Conservation (phyloP, 768 basidiomycete genomes). For the Boletus patriciae region DNA sequence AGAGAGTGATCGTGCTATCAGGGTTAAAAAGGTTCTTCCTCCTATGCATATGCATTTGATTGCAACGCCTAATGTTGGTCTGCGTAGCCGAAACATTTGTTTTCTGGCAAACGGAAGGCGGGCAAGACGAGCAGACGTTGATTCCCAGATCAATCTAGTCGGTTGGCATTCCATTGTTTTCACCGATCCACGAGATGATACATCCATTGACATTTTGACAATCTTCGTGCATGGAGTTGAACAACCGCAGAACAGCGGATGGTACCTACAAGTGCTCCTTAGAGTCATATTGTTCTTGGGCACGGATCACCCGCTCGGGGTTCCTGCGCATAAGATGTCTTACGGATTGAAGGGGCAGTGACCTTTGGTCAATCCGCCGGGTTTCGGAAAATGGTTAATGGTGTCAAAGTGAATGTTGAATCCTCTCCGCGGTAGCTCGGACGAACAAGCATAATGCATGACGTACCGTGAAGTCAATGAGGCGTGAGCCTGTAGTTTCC, state of each 20-base stretch:
- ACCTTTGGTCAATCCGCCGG: background rate
- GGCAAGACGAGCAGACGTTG: slow-evolving; percentile 82
- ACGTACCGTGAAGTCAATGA: background rate
- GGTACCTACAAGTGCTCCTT: background rate
- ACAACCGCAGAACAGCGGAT: background rate
- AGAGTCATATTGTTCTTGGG: background rate
- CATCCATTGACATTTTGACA: background rate
- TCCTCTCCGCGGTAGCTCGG: background rate
- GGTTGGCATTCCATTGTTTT: slow-evolving; percentile 4
- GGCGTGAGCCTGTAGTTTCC: background rate
- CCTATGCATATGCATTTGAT: background rate
- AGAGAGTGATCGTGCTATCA: slow-evolving; percentile 83
- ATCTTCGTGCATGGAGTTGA: background rate
- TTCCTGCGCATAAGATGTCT: background rate
- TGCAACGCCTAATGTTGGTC: slow-evolving; percentile 5
- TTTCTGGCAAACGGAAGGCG: slow-evolving; percentile 78
- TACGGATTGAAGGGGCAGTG: background rate
- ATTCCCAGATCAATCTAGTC: slow-evolving; percentile 17
- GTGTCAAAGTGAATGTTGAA: too few species aligned
- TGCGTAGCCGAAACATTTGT: slow-evolving; percentile 80
- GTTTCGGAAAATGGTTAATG: background rate
- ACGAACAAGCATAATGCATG: background rate
- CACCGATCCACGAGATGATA: background rate
- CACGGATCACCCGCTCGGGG: background rate
- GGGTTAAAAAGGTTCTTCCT: slow-evolving; percentile 71